Conservation (phyloP, 257 asterid species). For the Coffea eugenioides region DNA sequence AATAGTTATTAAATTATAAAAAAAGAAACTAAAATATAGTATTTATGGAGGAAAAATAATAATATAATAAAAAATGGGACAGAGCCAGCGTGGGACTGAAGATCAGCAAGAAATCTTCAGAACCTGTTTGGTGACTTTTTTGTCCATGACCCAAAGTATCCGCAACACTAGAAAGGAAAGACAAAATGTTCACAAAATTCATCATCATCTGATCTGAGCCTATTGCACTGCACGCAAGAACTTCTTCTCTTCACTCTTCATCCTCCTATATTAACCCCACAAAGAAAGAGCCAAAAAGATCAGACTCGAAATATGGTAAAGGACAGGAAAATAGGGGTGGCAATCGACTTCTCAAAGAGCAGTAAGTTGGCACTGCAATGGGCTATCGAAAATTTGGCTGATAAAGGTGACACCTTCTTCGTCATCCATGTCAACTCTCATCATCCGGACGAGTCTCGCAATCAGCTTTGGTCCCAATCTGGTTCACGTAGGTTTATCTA, state of each 20-base stretch:
- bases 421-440: constrained; percentile 55
- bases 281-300: background rate
- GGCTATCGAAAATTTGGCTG: constrained; percentile 83
- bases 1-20: too few species aligned
- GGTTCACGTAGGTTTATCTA: constrained; percentile 61
- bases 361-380: constrained; percentile 75
- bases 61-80: too few species aligned
- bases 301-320: constrained; percentile 43
- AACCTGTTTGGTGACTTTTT: background rate
- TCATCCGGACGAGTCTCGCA: constrained; percentile 39
- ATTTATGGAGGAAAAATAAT: too few species aligned
- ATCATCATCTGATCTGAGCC: background rate
- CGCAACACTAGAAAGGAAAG: background rate
- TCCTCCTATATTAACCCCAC: background rate
- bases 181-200: background rate
- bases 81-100: too few species aligned
- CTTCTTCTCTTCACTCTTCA: constrained; percentile 10
- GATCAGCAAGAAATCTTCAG: too few species aligned
- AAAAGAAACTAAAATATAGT: too few species aligned
- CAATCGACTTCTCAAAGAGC: constrained; percentile 88
- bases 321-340: constrained; percentile 79
- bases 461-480: constrained; percentile 50
- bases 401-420: constrained; percentile 61
- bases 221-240: constrained; percentile 15
- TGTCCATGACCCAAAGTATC: background rate